A percentile compares a stretch with the other conserved stretches of the same genome.
Evolutionary conservation across 2,329 filamentous ascomycete genomes (phyloP).

Genomic region (Penicillium brevicompactum): DNA sequence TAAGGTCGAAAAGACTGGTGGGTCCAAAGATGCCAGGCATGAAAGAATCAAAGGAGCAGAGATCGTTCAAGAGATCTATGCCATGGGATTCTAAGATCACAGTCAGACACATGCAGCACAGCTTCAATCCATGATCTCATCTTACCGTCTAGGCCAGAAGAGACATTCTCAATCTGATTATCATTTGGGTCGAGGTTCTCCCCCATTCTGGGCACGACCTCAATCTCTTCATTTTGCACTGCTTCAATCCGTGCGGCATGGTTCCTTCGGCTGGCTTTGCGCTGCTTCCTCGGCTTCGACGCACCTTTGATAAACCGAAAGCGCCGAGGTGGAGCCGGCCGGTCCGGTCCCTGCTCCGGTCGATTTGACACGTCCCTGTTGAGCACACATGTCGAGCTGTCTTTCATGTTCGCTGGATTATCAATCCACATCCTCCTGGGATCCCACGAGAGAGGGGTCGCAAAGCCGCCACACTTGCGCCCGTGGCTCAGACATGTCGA

Average conservation of each 20-base stretch:
- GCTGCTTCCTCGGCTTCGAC: not conserved
- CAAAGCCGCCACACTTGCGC: constrained; percentile 16
- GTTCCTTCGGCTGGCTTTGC: not conserved
- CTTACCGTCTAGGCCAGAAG: not conserved
- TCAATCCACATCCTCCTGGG: constrained; percentile 8
- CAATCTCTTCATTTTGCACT: not conserved
- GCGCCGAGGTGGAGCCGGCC: not conserved
- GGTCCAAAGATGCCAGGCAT: not conserved
- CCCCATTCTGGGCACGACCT: not conserved
- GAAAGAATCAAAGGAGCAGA: not conserved
- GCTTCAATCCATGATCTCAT: not conserved
- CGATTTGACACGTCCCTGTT: not conserved
- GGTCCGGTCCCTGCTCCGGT: not conserved
- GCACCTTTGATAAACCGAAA: not conserved
- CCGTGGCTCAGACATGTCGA: constrained; percentile 21
- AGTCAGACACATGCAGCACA: not conserved
- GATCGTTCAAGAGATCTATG: not conserved
- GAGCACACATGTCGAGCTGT: not conserved
- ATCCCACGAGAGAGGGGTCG: constrained; percentile 17
- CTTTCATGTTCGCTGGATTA: not conserved
- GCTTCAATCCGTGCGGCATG: not conserved
- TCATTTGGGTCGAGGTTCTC: not conserved
- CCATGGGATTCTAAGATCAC: not conserved
- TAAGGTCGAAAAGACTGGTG: not conserved
- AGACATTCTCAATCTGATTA: not conserved